Conservation (phyloP, 2,329 filamentous ascomycete species). For the Paecilomyces fulvus region DNA sequence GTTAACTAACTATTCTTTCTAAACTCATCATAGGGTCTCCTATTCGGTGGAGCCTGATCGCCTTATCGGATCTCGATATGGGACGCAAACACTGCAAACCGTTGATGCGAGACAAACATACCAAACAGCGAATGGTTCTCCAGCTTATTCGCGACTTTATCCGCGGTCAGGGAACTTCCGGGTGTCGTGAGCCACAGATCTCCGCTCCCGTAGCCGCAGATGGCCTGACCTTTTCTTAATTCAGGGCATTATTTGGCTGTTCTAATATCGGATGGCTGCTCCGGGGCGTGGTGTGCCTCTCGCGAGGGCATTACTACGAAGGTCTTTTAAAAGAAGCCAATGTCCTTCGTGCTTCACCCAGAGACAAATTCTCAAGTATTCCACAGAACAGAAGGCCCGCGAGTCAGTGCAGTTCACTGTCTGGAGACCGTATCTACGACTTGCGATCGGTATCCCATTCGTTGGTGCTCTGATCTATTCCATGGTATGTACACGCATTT, state of each 20-base stretch:
- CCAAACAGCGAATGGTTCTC: constrained; percentile 5
- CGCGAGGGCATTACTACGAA: constrained; percentile 22
- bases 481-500: constrained; percentile 33
- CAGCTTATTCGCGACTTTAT: not conserved
- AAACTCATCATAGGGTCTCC: not conserved
- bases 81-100: constrained; percentile 5
- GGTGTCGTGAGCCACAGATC: not conserved
- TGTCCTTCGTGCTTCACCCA: constrained; percentile 10
- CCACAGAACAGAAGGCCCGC: constrained; percentile 13
- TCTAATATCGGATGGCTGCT: constrained; percentile 16
- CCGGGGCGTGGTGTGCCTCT: constrained; percentile 24
- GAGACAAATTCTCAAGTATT: constrained; percentile 18
- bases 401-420: constrained; percentile 27
- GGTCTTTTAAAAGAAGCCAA: constrained; percentile 15
- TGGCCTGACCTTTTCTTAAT: not conserved
- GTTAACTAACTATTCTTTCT: not conserved
- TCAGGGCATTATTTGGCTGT: not conserved
- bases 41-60: not conserved
- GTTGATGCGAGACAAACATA: constrained; percentile 3
- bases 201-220: not conserved
- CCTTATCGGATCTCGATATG: not conserved
- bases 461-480: constrained; percentile 43
- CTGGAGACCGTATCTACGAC: constrained; percentile 39
- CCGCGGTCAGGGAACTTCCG: not conserved
- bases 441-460: constrained; percentile 42